Evolutionary conservation across 2,329 filamentous ascomycete species (phyloP).

Genomic region (Ceratocystis harringtonii): DNA sequence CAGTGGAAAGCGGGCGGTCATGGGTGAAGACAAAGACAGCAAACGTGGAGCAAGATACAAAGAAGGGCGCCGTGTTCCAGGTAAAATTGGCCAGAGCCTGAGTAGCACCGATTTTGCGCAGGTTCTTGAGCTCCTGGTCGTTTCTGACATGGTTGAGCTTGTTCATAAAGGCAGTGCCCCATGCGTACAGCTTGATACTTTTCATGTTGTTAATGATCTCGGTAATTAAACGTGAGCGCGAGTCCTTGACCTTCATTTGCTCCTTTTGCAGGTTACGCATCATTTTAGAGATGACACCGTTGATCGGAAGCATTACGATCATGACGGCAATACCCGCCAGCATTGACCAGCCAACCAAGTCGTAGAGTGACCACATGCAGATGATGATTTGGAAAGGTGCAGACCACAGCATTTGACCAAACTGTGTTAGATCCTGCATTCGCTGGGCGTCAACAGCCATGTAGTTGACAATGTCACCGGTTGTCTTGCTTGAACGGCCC

Average conservation of each 20-base stretch:
- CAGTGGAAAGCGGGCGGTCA: slow-evolving; percentile 68
- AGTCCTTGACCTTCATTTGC: slow-evolving; percentile 99
- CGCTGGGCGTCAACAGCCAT: slow-evolving; percentile 98
- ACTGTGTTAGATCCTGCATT: slow-evolving; percentile 86
- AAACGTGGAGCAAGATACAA: slow-evolving; percentile 95
- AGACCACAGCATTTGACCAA: slow-evolving; percentile 89
- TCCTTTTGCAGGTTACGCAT: slow-evolving; percentile 92
- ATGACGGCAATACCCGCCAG: slow-evolving; percentile 88
- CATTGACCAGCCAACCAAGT: slow-evolving; percentile 90
- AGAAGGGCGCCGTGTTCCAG: slow-evolving; percentile 92
- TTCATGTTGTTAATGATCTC: slow-evolving; percentile 99
- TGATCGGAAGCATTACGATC: slow-evolving; percentile 94
- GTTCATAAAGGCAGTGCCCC: slow-evolving; percentile 94
- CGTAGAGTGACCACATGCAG: slow-evolving; percentile 91
- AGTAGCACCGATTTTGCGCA: slow-evolving; percentile 88
- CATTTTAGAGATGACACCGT: slow-evolving; percentile 76
- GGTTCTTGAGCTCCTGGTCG: slow-evolving; percentile 84
- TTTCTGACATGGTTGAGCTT: slow-evolving; percentile 94
- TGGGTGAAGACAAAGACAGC: slow-evolving; percentile 81
- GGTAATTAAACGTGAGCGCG: slow-evolving; percentile 81
- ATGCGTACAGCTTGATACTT: slow-evolving; percentile 96
- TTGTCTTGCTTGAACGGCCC: slow-evolving; percentile 73
- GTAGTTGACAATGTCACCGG: slow-evolving; percentile 96
- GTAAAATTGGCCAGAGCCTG: slow-evolving; percentile 95
- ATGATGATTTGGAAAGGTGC: slow-evolving; percentile 91